Base-by-base conservation (phyloP, 2,329 filamentous ascomycete species). In the Didymella glomerata region DNA sequence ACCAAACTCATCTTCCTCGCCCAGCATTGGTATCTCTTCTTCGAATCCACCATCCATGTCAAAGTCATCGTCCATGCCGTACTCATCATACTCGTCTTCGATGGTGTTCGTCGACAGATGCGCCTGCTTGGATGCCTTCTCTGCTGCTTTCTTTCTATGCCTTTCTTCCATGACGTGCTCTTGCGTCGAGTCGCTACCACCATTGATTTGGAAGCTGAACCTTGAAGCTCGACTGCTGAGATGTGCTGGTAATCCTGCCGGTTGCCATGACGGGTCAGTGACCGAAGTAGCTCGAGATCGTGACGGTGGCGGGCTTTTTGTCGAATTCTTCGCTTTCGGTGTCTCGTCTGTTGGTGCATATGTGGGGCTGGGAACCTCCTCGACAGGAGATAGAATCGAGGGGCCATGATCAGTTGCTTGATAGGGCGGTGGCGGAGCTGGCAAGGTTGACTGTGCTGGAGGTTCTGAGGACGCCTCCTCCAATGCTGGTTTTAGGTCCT, bases 141-240 rank as follows among this genome's bases (percentile, higher is more conserved):
- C 87, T 28, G 88, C 79, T 61, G 88, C 86, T 53, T 87, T 86
- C 64, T 90, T 85, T 16, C 76, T 88, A 73, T 92, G 90, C 47
- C 87, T 85, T 66, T 92, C 91, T 73, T 92, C 91, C 40, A 93
- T 79, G 36, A 90, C 74, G 74, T 88, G 89, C 74, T 89, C 87
- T 68, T 89, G 85, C 0, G 81, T 80, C 4, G 85, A 87, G 14
- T 89, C 89, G 6, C 86, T 86, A 5, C 88, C 88, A 25, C 88
- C 89, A 16, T 88, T 85, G 82, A 93, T 91, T 69, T 93, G 90
- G 69, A 94, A 94, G 68, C 90, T 93, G 71, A 94, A 93, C 14
- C 91, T 83, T 0, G 90, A 92, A 0, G 90, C 91, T 11, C 88
- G 91, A 72, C 90, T 93, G 3, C 76, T 77, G 45, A 81, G 72